Percentiles rank a stretch among this genome's conserved stretches.
These are phyloP conservation scores for Paradendryphiella salina DNA, from an alignment of 2,329 filamentous ascomycete genomes.

Conservation along the genomic window DNA sequence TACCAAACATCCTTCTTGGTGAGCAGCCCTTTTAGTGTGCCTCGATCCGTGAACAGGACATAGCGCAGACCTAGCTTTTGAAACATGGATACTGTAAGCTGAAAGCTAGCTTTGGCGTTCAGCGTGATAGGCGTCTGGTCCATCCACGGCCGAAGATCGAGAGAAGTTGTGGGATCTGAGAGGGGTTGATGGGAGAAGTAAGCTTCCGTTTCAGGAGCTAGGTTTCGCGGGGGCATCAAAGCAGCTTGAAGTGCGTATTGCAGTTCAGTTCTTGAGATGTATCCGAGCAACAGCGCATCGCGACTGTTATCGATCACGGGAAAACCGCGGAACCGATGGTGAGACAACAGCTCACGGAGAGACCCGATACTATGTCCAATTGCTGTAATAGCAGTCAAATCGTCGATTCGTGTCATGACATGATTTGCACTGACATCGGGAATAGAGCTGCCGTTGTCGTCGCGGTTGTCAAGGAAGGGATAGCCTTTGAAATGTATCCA, in stretches of 20 bases:
- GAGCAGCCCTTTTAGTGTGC: slow-evolving; percentile 78
- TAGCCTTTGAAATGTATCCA: slow-evolving; percentile 98
- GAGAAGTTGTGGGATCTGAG: slow-evolving; percentile 69
- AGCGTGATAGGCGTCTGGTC: slow-evolving; percentile 96
- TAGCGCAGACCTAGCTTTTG: slow-evolving; percentile 91
- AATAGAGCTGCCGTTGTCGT: slow-evolving; percentile 64
- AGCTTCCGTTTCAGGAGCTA: slow-evolving; percentile 73
- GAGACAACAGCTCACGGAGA: slow-evolving; percentile 69
- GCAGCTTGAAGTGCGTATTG: slow-evolving; percentile 74
- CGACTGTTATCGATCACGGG: slow-evolving; percentile 81
- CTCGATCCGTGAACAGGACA: slow-evolving; percentile 82
- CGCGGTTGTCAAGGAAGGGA: slow-evolving; percentile 90
- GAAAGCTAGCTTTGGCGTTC: slow-evolving; percentile 72
- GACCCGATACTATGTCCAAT: slow-evolving; percentile 83
- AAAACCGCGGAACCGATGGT: slow-evolving; percentile 84
- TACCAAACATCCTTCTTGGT: slow-evolving; percentile 99
- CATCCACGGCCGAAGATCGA: slow-evolving; percentile 97
- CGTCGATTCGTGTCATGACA: slow-evolving; percentile 91
- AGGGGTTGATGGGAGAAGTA: slow-evolving; percentile 85
- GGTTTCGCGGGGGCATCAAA: slow-evolving; percentile 58
- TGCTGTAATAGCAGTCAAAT: slow-evolving; percentile 83
- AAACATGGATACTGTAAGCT: slow-evolving; percentile 90
- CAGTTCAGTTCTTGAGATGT: slow-evolving; percentile 90
- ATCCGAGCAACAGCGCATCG: slow-evolving; percentile 81
- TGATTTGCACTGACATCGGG: slow-evolving; percentile 84